Evolutionary conservation across 495 filamentous ascomycete species (phyloP).

Genomic region (Glutinoglossum americanum): DNA sequence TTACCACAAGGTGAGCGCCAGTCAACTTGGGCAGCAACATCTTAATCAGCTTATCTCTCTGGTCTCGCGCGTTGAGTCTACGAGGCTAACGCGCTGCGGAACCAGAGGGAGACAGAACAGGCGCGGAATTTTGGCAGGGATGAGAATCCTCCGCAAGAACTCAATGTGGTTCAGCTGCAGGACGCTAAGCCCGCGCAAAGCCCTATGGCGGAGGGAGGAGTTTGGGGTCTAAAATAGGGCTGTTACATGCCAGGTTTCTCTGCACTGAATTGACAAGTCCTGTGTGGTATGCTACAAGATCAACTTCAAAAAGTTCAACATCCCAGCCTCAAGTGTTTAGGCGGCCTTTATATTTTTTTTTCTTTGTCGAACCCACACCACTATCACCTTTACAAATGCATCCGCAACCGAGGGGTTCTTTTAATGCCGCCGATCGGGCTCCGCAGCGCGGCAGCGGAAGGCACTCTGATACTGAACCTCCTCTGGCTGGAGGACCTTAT

Average conservation of each 20-base stretch:
- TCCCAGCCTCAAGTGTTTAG: background rate
- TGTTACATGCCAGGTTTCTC: background rate
- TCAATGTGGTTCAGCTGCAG: background rate
- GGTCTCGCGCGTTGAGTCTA: background rate
- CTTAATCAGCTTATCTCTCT: conserved; percentile 1
- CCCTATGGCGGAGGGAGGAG: conserved; percentile 1
- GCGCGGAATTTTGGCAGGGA: background rate
- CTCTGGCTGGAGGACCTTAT: background rate
- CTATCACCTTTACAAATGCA: background rate
- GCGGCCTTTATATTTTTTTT: background rate
- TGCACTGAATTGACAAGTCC: background rate
- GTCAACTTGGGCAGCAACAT: background rate
- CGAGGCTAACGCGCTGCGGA: background rate
- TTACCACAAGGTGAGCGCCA: background rate
- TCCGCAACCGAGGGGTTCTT: background rate
- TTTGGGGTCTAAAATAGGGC: conserved; percentile 1
- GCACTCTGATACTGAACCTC: background rate
- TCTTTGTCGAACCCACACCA: background rate
- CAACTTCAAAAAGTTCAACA: background rate
- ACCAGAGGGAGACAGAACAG: background rate
- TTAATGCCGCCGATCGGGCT: background rate
- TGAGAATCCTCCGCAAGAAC: background rate
- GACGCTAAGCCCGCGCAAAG: conserved; percentile 1
- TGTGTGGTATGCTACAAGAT: background rate
- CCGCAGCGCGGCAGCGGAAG: background rate